Evolutionary conservation across 228 moss, liverwort and hornwort genomes (phyloP), one percentile per base, ranked within the genome.

Genomic region (Sphagnum magellanicum): DNA sequence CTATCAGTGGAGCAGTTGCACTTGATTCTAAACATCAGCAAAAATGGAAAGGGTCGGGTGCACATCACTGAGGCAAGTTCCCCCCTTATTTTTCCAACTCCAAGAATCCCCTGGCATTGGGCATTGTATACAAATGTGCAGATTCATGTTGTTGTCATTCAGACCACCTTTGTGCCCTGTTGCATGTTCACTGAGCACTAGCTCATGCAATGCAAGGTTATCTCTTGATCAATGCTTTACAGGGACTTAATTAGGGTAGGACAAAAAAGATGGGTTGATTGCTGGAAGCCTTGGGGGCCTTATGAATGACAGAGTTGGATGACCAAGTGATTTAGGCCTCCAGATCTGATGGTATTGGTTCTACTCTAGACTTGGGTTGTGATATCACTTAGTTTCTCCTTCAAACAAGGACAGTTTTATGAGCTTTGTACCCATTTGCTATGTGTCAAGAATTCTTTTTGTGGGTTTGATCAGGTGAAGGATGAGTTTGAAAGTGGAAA

Each of bases 21-120:
- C 50, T 77, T 98, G 48, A 74, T 75, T 13, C 66, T 94, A 71
- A 84, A 69, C 64, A 67, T 92, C 32, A 81, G 80, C 55, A 75
- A 73, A 16, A 64, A 60, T 52, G 72, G 73, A 72, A 81, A 80
- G 72, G 98, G 98, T 68, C 72, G 80, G 59, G 77, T 98, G 71
- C 92, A 94, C 48, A 83, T 98, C 63, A 85, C 92, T 50, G 92
- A 98, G 92, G 98, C 91, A 76, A 77, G 67, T 32, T 10, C 32
- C 32, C 32, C 32, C 32, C 32, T 32, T 32, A 32, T 32, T 32
- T 32, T 32, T 32, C 32, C 32, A 32, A 32, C 32, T 32, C 3
- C 2, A 32, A 32, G 32, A 32, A 32, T 32, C 32, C 32, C 3
- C 32, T 32, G 3, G 32, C 32, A 32, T 32, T 32, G 32, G 3